Base-by-base conservation (phyloP, 257 asterid species). In the Fraxinus cuspidata region DNA sequence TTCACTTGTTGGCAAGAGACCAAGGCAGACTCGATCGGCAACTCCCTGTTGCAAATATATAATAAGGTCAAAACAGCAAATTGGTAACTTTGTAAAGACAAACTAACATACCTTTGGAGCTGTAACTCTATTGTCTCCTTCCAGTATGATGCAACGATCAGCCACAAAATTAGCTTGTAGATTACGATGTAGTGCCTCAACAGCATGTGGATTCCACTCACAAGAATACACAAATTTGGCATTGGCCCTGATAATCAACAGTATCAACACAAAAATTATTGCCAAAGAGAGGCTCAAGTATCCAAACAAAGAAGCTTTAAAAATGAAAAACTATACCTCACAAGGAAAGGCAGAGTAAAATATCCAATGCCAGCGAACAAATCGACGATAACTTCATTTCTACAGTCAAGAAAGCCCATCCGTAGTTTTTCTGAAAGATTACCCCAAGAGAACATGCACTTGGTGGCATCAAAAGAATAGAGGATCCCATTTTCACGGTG, bases 381-480 rank as follows among this genome's bases (percentile, higher is more conserved):
- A 87, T 96, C 99, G 2, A 96, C 98, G 42, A 96, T 78, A 56
- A 96, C 97, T 90, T 92, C 92, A 80, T 91, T 88, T 83, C 74
- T 88, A 80, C 99, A 96, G 77, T 89, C 93, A 82, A 92, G 86
- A 79, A 70, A 78, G 71, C 87, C 95, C 91, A 93, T 86, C 13
- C 99, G 89, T 75, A 93, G 92, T 89, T 96, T 96, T 88, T 96
- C 98, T 23, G 97, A 96, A 44, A 93, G 96, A 89, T 96, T 96
- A 19, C 97, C 99, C 99, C 99, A 96, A 29, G 97, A 96, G 84
- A 96, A 96, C 98, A 96, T 93, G 87, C 98, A 96, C 85, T 92
- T 93, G 31, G 98, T 86, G 66, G 95, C 88, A 86, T 96, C 97
- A 80, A 93, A 93, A 71, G 98, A 93, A 85, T 92, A 96, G 32